Percentiles rank a stretch among this genome's conserved stretches.
These are phyloP conservation scores for Allium cepa DNA, from an alignment of 106 monocot species.

Conservation along the genomic window DNA sequence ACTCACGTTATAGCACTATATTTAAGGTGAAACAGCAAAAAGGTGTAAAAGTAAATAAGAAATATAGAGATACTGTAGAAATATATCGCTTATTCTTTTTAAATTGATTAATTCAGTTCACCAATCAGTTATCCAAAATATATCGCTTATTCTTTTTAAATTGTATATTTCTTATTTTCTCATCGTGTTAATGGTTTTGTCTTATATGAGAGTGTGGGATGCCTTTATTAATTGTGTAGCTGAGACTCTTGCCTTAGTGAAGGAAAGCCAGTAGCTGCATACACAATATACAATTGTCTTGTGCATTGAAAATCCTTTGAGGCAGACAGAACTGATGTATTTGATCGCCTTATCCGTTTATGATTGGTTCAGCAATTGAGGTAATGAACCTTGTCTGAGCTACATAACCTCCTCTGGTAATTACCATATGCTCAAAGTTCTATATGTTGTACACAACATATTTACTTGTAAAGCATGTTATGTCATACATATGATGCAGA, in stretches of 20 bases:
- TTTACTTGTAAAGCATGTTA: background rate
- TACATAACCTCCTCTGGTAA: background rate
- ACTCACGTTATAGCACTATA: no score
- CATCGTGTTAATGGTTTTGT: slow-evolving; percentile 20
- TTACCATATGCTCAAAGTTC: background rate
- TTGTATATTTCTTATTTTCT: no score
- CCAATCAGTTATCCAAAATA: no score
- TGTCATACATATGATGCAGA: slow-evolving; percentile 34
- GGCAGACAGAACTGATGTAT: slow-evolving; percentile 85
- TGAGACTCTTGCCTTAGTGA: slow-evolving; percentile 63
- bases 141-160: background rate
- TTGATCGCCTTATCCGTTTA: slow-evolving; percentile 91
- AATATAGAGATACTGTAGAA: no score
- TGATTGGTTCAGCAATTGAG: slow-evolving; percentile 91
- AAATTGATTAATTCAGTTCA: no score
- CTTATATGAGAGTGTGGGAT: slow-evolving; percentile 73
- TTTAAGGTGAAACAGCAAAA: no score
- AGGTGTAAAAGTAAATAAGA: no score
- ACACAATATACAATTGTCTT: slow-evolving; percentile 90
- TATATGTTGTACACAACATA: background rate
- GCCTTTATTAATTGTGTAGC: slow-evolving; percentile 60
- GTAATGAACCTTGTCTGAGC: slow-evolving; percentile 18
- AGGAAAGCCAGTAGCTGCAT: slow-evolving; percentile 84
- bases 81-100: background rate
- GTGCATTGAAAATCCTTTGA: slow-evolving; percentile 97